Conservation (phyloP, 129 eudicot genomes). For the Flaveria sonorensis region DNA sequence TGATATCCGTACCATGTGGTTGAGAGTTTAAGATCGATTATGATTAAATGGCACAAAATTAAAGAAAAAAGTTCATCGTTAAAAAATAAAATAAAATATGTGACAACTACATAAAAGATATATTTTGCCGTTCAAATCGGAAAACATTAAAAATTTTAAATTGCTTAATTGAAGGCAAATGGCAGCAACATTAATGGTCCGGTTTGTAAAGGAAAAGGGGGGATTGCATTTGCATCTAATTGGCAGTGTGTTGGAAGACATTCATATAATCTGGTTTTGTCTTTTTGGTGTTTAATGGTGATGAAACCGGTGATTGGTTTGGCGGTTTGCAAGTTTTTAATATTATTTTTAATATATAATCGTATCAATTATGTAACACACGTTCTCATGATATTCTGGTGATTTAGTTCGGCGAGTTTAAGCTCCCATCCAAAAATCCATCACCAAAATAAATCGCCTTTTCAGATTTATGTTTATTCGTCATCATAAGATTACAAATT, state of each 20-base stretch:
- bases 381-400: slow-evolving; percentile 41
- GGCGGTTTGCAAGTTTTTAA: slow-evolving; percentile 21
- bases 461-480: slow-evolving; percentile 18
- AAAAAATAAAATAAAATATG: too few species aligned
- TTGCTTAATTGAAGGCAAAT: slow-evolving; percentile 7
- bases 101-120: background rate
- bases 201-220: slow-evolving; percentile 6
- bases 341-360: slow-evolving; percentile 11
- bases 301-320: slow-evolving; percentile 37
- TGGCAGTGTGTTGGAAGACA: slow-evolving; percentile 35
- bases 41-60: too few species aligned
- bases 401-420: slow-evolving; percentile 11
- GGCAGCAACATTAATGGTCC: slow-evolving; percentile 9
- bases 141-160: background rate
- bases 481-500: slow-evolving; percentile 21
- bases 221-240: background rate
- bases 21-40: too few species aligned
- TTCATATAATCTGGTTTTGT: slow-evolving; percentile 32
- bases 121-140: background rate
- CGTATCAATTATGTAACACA: slow-evolving; percentile 34
- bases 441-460: slow-evolving; percentile 34
- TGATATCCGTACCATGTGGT: too few species aligned
- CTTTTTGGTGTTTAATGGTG: slow-evolving; percentile 28
- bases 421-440: slow-evolving; percentile 8
- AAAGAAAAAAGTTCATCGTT: too few species aligned